phyloP scores from a whole-genome alignment of 768 basidiomycete species.

The Phylloporus rhodoxanthus region DNA sequence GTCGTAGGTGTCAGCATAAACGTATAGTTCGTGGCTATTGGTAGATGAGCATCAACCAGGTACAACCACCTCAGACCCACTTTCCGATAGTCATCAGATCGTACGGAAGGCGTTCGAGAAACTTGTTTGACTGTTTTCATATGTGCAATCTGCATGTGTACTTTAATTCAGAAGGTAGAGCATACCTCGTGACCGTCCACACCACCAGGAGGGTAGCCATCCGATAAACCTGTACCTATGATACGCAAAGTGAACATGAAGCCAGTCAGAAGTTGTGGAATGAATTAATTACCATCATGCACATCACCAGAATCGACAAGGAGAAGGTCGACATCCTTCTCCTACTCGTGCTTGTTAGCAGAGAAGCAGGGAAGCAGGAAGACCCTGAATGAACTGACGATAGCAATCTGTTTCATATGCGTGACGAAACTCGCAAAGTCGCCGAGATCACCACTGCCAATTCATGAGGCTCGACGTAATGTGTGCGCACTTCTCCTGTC shows the following conservation, averaged over 20 bases:
- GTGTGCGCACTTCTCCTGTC: not conserved
- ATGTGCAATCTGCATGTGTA: not conserved
- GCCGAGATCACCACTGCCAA: conserved; percentile 55
- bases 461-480: not conserved
- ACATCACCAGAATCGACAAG: conserved; percentile 79
- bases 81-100: conserved; percentile 85
- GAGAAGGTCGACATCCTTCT: conserved; percentile 75
- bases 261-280: not conserved
- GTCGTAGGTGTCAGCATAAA: conserved; percentile 59
- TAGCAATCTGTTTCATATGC: conserved; percentile 73
- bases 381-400: conserved; percentile 31
- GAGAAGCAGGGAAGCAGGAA: not conserved
- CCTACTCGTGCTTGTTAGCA: conserved; percentile 24
- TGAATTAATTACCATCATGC: conserved; percentile 48
- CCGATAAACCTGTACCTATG: conserved; percentile 70
- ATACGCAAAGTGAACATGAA: conserved; percentile 3
- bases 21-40: conserved; percentile 75
- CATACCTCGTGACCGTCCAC: conserved; percentile 68
- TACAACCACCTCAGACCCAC: conserved; percentile 33
- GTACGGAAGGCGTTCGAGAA: conserved; percentile 68
- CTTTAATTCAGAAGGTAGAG: not conserved
- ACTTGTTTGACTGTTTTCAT: conserved; percentile 56
- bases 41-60: not conserved
- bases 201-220: conserved; percentile 65
- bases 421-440: conserved; percentile 82